These are phyloP conservation scores for Triticum timopheevii DNA, from an alignment of 176 grass and related monocot species.

Conservation along the genomic window DNA sequence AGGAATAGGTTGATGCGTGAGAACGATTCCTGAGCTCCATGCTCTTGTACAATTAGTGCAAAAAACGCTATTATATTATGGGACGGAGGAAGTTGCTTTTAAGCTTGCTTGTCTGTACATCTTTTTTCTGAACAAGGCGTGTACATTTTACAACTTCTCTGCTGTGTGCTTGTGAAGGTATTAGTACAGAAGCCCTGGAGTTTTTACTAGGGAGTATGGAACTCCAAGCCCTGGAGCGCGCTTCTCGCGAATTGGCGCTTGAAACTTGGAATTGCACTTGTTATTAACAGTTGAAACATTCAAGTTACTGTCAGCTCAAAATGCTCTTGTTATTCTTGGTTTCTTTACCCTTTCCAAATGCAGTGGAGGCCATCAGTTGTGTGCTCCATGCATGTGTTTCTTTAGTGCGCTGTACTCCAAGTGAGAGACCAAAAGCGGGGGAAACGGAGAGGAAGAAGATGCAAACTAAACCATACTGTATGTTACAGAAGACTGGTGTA, in stretches of 20 bases:
- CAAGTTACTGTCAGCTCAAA: neutral
- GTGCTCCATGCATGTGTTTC: neutral
- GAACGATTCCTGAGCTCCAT: neutral
- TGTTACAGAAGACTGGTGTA: no score
- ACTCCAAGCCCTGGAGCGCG: neutral
- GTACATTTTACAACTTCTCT: neutral
- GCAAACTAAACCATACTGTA: no score
- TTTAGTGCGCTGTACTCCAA: no score
- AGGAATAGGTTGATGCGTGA: neutral
- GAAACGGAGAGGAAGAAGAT: no score
- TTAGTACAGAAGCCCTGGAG: neutral
- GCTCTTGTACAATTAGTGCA: neutral
- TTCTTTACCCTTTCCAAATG: neutral
- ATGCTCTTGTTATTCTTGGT: neutral
- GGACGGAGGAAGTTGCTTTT: neutral
- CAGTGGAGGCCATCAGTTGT: neutral
- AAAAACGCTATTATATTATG: no score
- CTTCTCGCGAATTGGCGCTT: neutral
- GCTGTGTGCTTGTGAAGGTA: neutral
- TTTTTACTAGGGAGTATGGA: neutral
- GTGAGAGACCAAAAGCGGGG: no score
- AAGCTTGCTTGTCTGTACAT: neutral
- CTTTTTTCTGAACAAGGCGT: no score
- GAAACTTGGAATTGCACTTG: neutral
- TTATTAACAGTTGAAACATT: neutral